Evolutionary conservation across 768 basidiomycete genomes (phyloP).

Genomic region (Nevesoporus exiguus): DNA sequence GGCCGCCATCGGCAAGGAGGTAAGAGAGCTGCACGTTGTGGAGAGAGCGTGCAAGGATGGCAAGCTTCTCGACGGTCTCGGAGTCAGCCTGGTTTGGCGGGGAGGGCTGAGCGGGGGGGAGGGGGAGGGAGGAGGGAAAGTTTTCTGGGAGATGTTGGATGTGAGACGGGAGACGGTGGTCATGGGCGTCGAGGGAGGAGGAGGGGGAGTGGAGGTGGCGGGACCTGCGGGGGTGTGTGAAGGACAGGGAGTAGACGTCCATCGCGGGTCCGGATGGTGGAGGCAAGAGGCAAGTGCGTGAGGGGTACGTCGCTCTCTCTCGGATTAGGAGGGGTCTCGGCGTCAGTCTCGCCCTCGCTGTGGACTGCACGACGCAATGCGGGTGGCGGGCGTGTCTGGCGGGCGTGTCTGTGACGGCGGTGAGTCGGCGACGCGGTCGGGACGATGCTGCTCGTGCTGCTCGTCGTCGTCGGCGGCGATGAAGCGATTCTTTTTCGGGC

Average conservation of each 20-base stretch:
- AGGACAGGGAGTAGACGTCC: constrained; percentile 95
- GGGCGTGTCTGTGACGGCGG: constrained; percentile 4
- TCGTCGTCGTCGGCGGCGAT: constrained; percentile 20
- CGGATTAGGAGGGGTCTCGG: constrained; percentile 30
- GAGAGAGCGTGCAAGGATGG: constrained; percentile 71
- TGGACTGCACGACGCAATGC: background rate
- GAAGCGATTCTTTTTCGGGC: constrained; percentile 21
- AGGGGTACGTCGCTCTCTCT: constrained; percentile 20
- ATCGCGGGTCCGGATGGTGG: constrained; percentile 37
- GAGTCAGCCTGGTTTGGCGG: constrained; percentile 45
- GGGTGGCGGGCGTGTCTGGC: background rate
- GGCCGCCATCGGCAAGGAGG: constrained; percentile 60
- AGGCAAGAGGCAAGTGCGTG: background rate
- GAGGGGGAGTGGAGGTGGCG: constrained; percentile 57
- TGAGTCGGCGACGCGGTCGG: constrained; percentile 18
- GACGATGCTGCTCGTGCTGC: constrained; percentile 18
- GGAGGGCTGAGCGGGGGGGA: constrained; percentile 35
- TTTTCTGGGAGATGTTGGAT: constrained; percentile 32
- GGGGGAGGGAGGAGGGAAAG: constrained; percentile 37
- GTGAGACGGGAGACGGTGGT: constrained; percentile 45
- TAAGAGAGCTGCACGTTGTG: constrained; percentile 85
- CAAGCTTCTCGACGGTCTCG: constrained; percentile 78
- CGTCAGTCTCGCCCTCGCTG: constrained; percentile 9
- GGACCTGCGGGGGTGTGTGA: constrained; percentile 84
- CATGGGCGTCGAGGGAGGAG: constrained; percentile 61